phyloP scores from a whole-genome alignment of 768 basidiomycete genomes.

The Bullera alba region DNA sequence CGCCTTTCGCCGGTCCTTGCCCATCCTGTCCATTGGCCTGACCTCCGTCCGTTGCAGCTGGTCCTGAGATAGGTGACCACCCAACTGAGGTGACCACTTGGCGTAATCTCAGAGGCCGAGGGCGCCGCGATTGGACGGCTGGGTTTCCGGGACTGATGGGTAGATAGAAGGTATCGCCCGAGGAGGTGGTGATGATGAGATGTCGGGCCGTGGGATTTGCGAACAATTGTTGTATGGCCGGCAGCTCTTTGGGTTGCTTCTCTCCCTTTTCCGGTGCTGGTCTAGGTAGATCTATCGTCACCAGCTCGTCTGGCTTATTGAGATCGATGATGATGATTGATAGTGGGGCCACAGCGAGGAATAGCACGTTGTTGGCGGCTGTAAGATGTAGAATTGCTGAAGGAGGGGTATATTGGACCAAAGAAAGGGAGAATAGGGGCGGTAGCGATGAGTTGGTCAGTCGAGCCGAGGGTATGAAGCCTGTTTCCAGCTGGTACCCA shows the following conservation, averaged over 20 bases:
- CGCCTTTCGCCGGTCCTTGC: conserved; percentile 11
- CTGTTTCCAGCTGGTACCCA: conserved; percentile 43
- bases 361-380: conserved; percentile 77
- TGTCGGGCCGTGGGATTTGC: conserved; percentile 90
- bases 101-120: conserved; percentile 68
- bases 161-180: conserved; percentile 92
- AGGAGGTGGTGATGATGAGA: conserved; percentile 71
- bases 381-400: conserved; percentile 75
- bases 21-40: conserved; percentile 6
- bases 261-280: conserved; percentile 49
- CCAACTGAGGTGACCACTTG: conserved; percentile 84
- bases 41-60: conserved; percentile 45
- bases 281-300: conserved; percentile 62
- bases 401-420: conserved; percentile 79
- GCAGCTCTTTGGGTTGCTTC: conserved; percentile 45
- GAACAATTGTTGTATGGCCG: conserved; percentile 68
- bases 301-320: conserved; percentile 73
- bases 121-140: conserved; percentile 56
- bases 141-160: conserved; percentile 49
- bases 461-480: conserved; percentile 40
- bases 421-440: conserved; percentile 40
- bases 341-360: conserved; percentile 73
- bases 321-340: conserved; percentile 82
- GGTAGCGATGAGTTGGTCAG: conserved; percentile 18
- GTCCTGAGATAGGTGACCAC: conserved; percentile 70